phyloP scores from a whole-genome alignment of 129 eudicot genomes.

The Ambrosia trifida region DNA sequence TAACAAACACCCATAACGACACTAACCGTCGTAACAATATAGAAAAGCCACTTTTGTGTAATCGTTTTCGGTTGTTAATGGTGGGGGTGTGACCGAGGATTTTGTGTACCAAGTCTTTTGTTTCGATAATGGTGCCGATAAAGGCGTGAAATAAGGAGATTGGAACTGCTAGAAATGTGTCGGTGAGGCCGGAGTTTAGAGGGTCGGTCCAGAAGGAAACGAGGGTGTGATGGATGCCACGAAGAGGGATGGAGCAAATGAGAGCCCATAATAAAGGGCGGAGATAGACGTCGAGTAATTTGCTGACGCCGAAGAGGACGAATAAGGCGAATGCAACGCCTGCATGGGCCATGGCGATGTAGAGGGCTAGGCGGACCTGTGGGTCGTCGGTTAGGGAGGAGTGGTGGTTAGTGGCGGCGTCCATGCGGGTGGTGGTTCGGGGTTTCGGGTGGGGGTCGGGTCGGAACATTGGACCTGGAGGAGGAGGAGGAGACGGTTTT shows the following conservation, averaged over 20 bases:
- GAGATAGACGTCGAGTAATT: slow-evolving; percentile 65
- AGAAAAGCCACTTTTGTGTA: slow-evolving; percentile 53
- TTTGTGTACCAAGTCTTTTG: slow-evolving; percentile 39
- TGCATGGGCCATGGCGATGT: slow-evolving; percentile 91
- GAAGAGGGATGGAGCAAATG: slow-evolving; percentile 83
- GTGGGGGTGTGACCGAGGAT: slow-evolving; percentile 37
- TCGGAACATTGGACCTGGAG: slow-evolving; percentile 35
- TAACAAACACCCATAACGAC: slow-evolving; percentile 71
- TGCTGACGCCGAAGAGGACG: slow-evolving; percentile 59
- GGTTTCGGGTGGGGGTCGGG: not conserved
- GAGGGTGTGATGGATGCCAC: slow-evolving; percentile 77
- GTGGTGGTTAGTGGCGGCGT: no score
- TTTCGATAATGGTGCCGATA: slow-evolving; percentile 65
- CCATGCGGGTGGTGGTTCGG: not conserved
- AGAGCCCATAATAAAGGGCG: slow-evolving; percentile 88
- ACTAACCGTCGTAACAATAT: slow-evolving; percentile 62
- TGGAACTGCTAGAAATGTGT: slow-evolving; percentile 73
- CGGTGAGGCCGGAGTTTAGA: slow-evolving; percentile 61
- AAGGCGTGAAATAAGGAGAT: slow-evolving; percentile 59
- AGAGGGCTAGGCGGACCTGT: slow-evolving; percentile 74
- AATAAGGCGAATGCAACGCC: slow-evolving; percentile 65
- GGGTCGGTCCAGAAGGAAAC: slow-evolving; percentile 84
- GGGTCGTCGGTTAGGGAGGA: slow-evolving; percentile 58
- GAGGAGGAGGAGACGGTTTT: not conserved
- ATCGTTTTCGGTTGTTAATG: not conserved